These are phyloP conservation scores for Aspergillus fumigatiaffinis DNA, from an alignment of 2,329 filamentous ascomycete species.

Conservation along the genomic window DNA sequence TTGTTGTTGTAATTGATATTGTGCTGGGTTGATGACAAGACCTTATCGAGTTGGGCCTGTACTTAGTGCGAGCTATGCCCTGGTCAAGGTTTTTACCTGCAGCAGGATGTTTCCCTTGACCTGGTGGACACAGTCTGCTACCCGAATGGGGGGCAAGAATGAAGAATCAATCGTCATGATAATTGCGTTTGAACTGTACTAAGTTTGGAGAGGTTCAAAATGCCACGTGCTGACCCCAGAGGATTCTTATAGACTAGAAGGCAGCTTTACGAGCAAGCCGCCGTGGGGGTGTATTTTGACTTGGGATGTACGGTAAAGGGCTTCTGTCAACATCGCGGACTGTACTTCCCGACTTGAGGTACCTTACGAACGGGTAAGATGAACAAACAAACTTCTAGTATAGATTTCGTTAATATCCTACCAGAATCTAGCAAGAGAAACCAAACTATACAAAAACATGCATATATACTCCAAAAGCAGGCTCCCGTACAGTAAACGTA, in stretches of 20 bases:
- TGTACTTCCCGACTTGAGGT: too few species aligned
- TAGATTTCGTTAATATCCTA: background rate
- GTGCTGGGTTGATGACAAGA: background rate
- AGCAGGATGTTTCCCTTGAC: conserved; percentile 14
- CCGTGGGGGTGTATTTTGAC: too few species aligned
- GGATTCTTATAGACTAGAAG: too few species aligned
- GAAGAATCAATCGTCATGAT: background rate
- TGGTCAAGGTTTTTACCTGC: conserved; percentile 17
- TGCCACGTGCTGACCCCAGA: too few species aligned
- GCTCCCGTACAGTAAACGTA: background rate
- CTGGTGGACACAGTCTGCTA: conserved; percentile 1
- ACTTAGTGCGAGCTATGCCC: conserved; percentile 1
- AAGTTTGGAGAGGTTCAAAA: too few species aligned
- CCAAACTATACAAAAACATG: background rate
- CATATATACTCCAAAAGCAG: background rate
- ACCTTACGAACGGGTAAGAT: too few species aligned
- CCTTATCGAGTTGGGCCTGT: background rate
- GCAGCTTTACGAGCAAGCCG: too few species aligned
- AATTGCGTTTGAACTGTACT: background rate
- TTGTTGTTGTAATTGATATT: background rate
- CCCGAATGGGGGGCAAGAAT: conserved; percentile 14
- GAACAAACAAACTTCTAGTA: too few species aligned
- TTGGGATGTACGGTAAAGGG: too few species aligned
- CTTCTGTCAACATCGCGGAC: too few species aligned
- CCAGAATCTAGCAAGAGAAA: background rate